These are phyloP conservation scores for Pelargonium nanum DNA, from an alignment of 345 rosid genomes.

Conservation along the genomic window DNA sequence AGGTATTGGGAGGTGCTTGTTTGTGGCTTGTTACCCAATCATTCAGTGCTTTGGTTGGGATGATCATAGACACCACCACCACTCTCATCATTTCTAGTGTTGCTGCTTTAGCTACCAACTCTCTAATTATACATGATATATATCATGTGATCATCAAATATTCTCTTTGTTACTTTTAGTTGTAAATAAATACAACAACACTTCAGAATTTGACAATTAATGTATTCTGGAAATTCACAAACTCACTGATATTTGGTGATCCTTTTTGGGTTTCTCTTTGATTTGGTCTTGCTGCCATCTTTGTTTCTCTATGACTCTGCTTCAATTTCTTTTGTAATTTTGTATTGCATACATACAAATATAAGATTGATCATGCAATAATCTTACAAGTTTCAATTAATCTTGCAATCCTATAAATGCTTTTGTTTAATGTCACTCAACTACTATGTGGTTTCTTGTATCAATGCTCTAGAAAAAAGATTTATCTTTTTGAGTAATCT, in stretches of 20 bases:
- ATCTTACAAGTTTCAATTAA: no score
- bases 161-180: no score
- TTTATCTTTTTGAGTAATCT: no score
- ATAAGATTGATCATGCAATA: no score
- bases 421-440: neutral
- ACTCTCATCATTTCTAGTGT: constrained; percentile 38
- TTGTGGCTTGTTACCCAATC: constrained; percentile 39
- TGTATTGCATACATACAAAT: no score
- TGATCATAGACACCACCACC: constrained; percentile 39
- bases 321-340: no score
- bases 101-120: no score
- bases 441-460: neutral
- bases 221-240: constrained; percentile 15
- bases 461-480: neutral
- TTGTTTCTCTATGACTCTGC: neutral
- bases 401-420: no score
- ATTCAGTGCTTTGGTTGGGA: constrained; percentile 48
- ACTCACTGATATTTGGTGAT: constrained; percentile 68
- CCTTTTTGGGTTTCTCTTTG: constrained; percentile 29
- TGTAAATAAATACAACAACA: no score
- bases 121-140: no score
- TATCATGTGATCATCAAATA: no score
- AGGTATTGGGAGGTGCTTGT: constrained; percentile 43
- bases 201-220: no score
- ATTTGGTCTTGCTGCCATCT: constrained; percentile 27